Percentiles rank a stretch among this genome's conserved stretches.
Evolutionary conservation across 768 basidiomycete species (phyloP).

Genomic region (Tylopilus felleus): DNA sequence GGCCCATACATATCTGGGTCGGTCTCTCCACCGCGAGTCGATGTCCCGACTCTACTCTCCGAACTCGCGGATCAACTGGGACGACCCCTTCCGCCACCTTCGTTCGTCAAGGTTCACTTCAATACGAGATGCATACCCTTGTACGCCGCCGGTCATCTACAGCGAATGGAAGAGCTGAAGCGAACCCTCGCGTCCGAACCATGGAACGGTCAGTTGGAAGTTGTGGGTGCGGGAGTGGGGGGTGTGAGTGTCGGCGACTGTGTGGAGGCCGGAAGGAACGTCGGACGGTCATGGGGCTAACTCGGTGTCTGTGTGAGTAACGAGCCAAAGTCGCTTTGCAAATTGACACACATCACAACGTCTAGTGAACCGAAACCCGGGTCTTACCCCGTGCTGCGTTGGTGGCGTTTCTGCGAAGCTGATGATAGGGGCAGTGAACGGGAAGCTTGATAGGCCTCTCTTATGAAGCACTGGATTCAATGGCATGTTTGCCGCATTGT

Average conservation of each 20-base stretch:
- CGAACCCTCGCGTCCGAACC: slow-evolving; percentile 36
- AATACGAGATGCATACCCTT: slow-evolving; percentile 79
- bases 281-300: slow-evolving; percentile 42
- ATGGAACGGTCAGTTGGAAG: slow-evolving; percentile 52
- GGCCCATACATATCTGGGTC: slow-evolving; percentile 54
- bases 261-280: slow-evolving; percentile 66
- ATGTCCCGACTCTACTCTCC: slow-evolving; percentile 22
- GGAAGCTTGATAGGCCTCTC: slow-evolving; percentile 1
- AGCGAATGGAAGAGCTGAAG: slow-evolving; percentile 61
- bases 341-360: slow-evolving; percentile 13
- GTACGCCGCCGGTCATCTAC: slow-evolving; percentile 65
- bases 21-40: slow-evolving; percentile 19
- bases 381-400: slow-evolving; percentile 1
- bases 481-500: slow-evolving; percentile 25
- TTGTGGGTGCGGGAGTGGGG: slow-evolving; percentile 81
- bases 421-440: slow-evolving; percentile 8
- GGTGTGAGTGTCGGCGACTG: slow-evolving; percentile 90
- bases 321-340: neutral
- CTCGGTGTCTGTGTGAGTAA: slow-evolving; percentile 11
- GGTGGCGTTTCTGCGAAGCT: slow-evolving; percentile 13
- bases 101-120: slow-evolving; percentile 48
- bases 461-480: slow-evolving; percentile 21
- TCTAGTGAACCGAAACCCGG: slow-evolving; percentile 9
- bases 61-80: slow-evolving; percentile 47
- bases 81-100: slow-evolving; percentile 49